Base-by-base conservation (phyloP, 75 land plant species). In the Ceratopteris richardii region DNA sequence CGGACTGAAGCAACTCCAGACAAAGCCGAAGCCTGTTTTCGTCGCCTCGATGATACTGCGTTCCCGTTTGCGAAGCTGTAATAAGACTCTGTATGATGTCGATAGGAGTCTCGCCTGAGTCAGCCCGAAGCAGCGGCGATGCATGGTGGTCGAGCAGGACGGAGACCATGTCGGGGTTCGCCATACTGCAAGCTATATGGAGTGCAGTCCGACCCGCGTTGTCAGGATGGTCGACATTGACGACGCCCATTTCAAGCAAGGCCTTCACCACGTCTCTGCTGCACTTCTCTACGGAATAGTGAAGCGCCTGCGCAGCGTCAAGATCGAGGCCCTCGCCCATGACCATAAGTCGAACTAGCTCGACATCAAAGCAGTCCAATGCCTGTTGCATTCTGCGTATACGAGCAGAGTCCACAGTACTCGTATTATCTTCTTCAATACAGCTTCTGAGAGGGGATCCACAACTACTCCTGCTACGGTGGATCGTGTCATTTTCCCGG, bases 241-340 rank as follows among this genome's bases (percentile, higher is more conserved):
- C 94, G 3, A 94, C 97, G 2, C 94, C 97, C 25, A 92, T 81
- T 63, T 92, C 97, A 9, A 92, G 80, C 61, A 92, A 57, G 0
- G 88, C 79, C 66, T 92, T 92, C n/a, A 88, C 94, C 3, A 92
- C 97, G 56, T 88, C 90, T 11, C 97, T 67, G 71, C 84, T 85
- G 64, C 94, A 88, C 28, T 81, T 82, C 53, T 77, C 75, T 0
- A 92, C 97, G 0, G 97, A 89, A 44, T 92, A 92, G 55, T 88
- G 97, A 16, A 92, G 61, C 7, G 89, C 97, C 2, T 89, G 54
- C 1, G 94, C 88, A 31, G 88, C 80, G 60, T 92, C 97, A 11
- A 92, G 80, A 57, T 88, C 80, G 16, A 92, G 79, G 19, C 97
- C 94, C 61, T 92, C 97, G 0, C 97, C 94, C 97, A 92, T 92